Evolutionary conservation across 2,329 filamentous ascomycete species (phyloP).

Genomic region (Aureobasidium uvarum): DNA sequence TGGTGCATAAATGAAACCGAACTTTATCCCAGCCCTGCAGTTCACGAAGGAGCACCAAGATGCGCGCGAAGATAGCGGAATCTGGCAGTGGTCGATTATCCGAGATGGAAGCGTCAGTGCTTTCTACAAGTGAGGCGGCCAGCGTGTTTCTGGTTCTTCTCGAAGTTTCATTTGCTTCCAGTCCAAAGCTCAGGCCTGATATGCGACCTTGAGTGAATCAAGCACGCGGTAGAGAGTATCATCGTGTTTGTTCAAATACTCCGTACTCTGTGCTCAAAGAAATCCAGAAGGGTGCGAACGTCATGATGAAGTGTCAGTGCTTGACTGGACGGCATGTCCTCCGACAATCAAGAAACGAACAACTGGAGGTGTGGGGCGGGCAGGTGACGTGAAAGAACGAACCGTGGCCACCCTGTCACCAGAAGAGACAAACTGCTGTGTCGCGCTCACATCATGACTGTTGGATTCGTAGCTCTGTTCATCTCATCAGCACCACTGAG

Average conservation of each 20-base stretch:
- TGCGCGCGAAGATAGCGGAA: neutral
- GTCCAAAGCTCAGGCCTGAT: neutral
- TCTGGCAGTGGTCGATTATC: neutral
- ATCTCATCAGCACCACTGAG: neutral
- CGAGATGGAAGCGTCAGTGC: neutral
- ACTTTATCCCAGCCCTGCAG: constrained; percentile 16
- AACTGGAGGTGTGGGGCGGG: constrained; percentile 10
- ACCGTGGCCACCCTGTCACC: neutral
- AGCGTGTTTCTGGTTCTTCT: neutral
- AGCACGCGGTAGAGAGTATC: neutral
- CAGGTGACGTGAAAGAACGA: constrained; percentile 1
- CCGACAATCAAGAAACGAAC: neutral
- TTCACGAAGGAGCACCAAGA: neutral
- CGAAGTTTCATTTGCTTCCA: constrained; percentile 17
- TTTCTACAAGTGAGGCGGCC: neutral
- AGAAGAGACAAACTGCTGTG: neutral
- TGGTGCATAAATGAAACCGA: constrained; percentile 15
- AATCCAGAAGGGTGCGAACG: neutral
- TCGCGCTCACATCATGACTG: neutral
- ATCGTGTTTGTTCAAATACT: neutral
- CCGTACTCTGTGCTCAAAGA: neutral
- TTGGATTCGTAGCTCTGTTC: neutral
- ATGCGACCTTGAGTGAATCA: neutral
- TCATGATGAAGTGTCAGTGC: neutral
- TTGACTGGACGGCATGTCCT: neutral